phyloP scores from a whole-genome alignment of 805 yeast genomes.

The Yamadazyma scolyti region DNA sequence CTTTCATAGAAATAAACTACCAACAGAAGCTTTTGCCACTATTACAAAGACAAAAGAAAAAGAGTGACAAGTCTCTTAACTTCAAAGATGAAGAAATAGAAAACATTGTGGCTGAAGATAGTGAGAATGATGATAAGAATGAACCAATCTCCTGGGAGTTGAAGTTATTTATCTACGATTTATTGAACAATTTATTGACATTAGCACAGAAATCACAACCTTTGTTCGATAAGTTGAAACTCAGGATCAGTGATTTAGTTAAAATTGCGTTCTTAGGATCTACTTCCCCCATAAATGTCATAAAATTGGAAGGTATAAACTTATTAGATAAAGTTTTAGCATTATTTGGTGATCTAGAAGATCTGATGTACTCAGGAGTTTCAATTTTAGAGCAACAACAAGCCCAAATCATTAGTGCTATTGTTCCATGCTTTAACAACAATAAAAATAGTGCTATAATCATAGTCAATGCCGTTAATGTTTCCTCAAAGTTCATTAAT shows the following conservation, averaged over 20 bases:
- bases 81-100: constrained; percentile 41
- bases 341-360: constrained; percentile 57
- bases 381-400: constrained; percentile 86
- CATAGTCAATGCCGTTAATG: constrained; percentile 72
- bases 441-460: constrained; percentile 72
- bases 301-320: constrained; percentile 63
- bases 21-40: constrained; percentile 40
- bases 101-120: constrained; percentile 33
- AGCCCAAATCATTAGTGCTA: constrained; percentile 88
- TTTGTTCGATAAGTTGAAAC: constrained; percentile 39
- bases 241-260: constrained; percentile 60
- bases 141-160: constrained; percentile 60
- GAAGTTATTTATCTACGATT: constrained; percentile 44
- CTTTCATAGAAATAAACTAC: constrained; percentile 34
- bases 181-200: constrained; percentile 40
- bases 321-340: constrained; percentile 62
- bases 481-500: constrained; percentile 69
- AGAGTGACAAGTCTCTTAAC: constrained; percentile 19
- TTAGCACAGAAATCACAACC: constrained; percentile 35
- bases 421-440: constrained; percentile 77
- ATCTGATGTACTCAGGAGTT: constrained; percentile 67
- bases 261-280: constrained; percentile 79
- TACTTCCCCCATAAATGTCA: constrained; percentile 58
- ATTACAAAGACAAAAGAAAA: constrained; percentile 38
- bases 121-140: constrained; percentile 39